These are phyloP conservation scores for Pinus taeda DNA, from an alignment of 75 land plant species.

Conservation along the genomic window DNA sequence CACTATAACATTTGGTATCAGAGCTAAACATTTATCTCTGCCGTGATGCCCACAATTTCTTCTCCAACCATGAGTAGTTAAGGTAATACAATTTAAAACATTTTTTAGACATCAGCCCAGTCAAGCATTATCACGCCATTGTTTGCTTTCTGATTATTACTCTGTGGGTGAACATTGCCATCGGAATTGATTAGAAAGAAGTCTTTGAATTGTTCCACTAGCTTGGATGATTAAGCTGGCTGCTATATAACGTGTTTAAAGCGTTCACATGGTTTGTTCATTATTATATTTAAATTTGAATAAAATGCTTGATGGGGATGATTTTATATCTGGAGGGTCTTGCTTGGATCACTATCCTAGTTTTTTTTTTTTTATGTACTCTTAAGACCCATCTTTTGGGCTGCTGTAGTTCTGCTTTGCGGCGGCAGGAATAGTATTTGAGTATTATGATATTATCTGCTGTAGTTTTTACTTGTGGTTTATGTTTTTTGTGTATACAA, in stretches of 20 bases:
- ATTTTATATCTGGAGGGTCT: background rate
- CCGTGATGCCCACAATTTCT: too few species aligned
- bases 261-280: background rate
- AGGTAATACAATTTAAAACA: too few species aligned
- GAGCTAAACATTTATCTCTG: too few species aligned
- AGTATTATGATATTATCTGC: background rate
- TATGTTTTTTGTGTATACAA: background rate
- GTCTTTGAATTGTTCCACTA: background rate
- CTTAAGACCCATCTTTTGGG: background rate
- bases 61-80: too few species aligned
- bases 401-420: background rate
- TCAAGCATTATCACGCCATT: too few species aligned
- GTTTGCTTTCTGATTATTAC: too few species aligned
- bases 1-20: too few species aligned
- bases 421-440: background rate
- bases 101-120: too few species aligned
- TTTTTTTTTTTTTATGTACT: background rate
- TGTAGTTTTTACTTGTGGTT: background rate
- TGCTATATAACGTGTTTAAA: background rate
- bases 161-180: too few species aligned
- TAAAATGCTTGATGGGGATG: background rate
- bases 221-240: background rate
- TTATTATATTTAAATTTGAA: background rate
- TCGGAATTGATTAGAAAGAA: background rate
- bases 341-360: background rate